Conservation (phyloP, 2,329 filamentous ascomycete genomes). For the Pseudohalonectria lignicola region DNA sequence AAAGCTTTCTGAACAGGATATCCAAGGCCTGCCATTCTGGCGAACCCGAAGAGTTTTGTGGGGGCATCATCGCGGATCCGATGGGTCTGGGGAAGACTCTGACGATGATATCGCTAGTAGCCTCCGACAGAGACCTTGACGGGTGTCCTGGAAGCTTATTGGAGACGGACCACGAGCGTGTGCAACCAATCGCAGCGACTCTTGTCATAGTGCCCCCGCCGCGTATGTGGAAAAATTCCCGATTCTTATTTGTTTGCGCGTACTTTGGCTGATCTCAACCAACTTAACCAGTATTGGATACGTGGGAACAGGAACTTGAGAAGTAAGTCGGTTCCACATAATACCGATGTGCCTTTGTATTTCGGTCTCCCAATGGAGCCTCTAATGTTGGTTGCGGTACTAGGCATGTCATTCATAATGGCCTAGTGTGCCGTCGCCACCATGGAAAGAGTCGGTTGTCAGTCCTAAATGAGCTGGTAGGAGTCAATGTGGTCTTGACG, state of each 20-base stretch:
- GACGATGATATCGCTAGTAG: slow-evolving; percentile 28
- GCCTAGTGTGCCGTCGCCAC: slow-evolving; percentile 16
- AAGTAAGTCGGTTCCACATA: too few relatives aligned
- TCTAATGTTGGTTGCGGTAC: too few relatives aligned
- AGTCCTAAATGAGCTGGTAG: slow-evolving; percentile 6
- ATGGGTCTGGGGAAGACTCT: slow-evolving; percentile 37
- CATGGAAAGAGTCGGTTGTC: slow-evolving; percentile 15
- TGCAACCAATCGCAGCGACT: too few relatives aligned
- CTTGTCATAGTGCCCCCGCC: background rate
- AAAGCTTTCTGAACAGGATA: slow-evolving; percentile 23
- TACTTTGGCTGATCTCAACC: too few relatives aligned
- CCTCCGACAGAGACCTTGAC: slow-evolving; percentile 11
- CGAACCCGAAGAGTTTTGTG: slow-evolving; percentile 22
- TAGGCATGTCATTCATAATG: slow-evolving; percentile 15
- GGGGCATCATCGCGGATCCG: slow-evolving; percentile 32
- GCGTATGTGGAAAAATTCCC: too few relatives aligned
- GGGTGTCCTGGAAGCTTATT: too few relatives aligned
- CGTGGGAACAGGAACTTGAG: slow-evolving; percentile 24
- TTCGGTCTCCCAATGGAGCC: too few relatives aligned
- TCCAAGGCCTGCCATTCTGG: slow-evolving; percentile 15
- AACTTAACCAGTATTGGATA: slow-evolving; percentile 25
- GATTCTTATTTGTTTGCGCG: too few relatives aligned
- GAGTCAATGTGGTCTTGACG: slow-evolving; percentile 21
- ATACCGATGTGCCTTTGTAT: too few relatives aligned
- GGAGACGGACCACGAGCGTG: too few relatives aligned